These are phyloP conservation scores for Xylariaceae sp. DNA, from an alignment of 2,329 filamentous ascomycete genomes.

Conservation along the genomic window DNA sequence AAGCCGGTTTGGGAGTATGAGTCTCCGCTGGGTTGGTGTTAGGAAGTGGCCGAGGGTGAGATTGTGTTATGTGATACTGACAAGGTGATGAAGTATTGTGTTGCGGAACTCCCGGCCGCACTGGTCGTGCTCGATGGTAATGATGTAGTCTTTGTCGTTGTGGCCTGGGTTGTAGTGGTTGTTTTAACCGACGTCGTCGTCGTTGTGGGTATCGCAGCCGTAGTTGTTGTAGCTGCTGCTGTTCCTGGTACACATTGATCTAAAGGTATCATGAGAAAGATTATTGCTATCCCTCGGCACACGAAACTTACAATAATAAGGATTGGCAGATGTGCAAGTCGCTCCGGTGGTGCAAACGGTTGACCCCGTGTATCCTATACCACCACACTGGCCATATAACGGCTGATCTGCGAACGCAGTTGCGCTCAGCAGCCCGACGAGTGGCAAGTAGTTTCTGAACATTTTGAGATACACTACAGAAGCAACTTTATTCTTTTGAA, in stretches of 20 bases:
- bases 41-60: background rate
- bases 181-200: background rate
- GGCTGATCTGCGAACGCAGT: background rate
- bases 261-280: background rate
- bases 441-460: background rate
- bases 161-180: background rate
- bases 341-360: background rate
- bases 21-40: background rate
- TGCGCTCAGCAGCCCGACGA: background rate
- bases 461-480: background rate
- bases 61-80: background rate
- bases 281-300: background rate
- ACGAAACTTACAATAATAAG: background rate
- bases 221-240: background rate
- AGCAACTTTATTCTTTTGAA: too few relatives aligned
- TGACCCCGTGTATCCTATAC: background rate
- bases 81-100: background rate
- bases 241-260: background rate
- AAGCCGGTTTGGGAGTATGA: background rate
- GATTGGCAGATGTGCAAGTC: background rate
- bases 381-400: background rate
- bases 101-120: background rate
- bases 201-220: background rate
- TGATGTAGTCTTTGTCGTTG: background rate
- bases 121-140: background rate